Conservation (phyloP, 2,329 filamentous ascomycete species). For the Drechslerella stenobrocha region DNA sequence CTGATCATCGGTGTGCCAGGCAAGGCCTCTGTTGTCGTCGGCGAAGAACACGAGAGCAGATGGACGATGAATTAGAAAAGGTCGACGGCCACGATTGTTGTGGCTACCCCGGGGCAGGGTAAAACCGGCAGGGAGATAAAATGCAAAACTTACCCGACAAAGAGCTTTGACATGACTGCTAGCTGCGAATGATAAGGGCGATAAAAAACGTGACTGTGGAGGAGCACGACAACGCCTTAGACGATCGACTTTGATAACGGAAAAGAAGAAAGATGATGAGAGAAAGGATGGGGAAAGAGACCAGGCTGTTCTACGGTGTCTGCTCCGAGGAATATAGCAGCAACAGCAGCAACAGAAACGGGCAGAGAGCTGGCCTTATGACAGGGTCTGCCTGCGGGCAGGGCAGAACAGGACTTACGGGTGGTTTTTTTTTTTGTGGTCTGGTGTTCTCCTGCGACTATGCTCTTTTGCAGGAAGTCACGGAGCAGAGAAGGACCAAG, state of each 20-base stretch:
- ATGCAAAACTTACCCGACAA: constrained; percentile 48
- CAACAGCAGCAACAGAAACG: constrained; percentile 36
- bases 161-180: constrained; percentile 48
- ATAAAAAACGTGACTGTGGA: constrained; percentile 50
- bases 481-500: constrained; percentile 25
- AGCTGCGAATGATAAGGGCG: constrained; percentile 47
- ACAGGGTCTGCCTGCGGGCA: constrained; percentile 44
- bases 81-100: constrained; percentile 15
- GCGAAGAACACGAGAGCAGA: constrained; percentile 16
- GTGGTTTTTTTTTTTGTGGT: constrained; percentile 41
- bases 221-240: constrained; percentile 49
- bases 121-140: constrained; percentile 45
- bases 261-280: constrained; percentile 26
- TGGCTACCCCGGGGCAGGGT: constrained; percentile 31
- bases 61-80: constrained; percentile 40
- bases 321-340: constrained; percentile 42
- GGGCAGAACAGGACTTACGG: constrained; percentile 39
- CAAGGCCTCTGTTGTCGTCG: constrained; percentile 72
- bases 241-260: constrained; percentile 37
- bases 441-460: constrained; percentile 41
- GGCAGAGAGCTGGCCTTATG: constrained; percentile 44
- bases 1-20: constrained; percentile 93
- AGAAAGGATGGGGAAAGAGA: constrained; percentile 36
- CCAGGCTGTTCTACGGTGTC: constrained; percentile 40
- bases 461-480: constrained; percentile 41